phyloP scores from a whole-genome alignment of 805 yeast genomes.

The Torulaspora maleeae region DNA sequence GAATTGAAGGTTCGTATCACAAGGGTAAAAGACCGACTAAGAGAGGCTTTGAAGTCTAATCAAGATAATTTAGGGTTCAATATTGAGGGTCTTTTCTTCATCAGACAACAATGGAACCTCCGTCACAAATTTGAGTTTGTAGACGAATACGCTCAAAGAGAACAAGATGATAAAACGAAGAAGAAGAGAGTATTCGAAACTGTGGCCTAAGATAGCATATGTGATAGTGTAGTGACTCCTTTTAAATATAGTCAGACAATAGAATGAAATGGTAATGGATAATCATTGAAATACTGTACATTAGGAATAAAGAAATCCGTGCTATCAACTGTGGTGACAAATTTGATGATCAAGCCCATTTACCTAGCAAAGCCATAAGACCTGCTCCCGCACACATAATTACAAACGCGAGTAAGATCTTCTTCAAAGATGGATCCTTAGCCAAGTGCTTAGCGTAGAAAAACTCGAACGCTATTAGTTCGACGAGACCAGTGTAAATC shows the following conservation, averaged over 20 bases:
- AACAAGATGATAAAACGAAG: conserved; percentile 49
- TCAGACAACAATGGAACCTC: conserved; percentile 73
- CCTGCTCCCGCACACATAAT: conserved; percentile 55
- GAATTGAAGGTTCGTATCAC: conserved; percentile 58
- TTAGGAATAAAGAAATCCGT: neutral
- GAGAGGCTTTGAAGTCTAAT: conserved; percentile 49
- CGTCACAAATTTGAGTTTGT: conserved; percentile 68
- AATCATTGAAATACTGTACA: no score
- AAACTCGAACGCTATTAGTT: conserved; percentile 69
- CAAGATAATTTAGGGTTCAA: conserved; percentile 72
- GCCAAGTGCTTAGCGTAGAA: conserved; percentile 40
- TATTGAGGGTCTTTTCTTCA: conserved; percentile 70
- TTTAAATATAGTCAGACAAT: neutral
- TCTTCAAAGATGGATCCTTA: conserved; percentile 39
- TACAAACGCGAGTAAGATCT: conserved; percentile 40
- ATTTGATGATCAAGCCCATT: conserved; percentile 52
- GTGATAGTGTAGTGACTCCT: neutral
- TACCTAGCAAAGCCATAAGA: conserved; percentile 68
- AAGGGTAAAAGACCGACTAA: conserved; percentile 56
- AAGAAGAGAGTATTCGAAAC: conserved; percentile 74
- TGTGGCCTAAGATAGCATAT: conserved; percentile 24
- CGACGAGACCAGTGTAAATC: conserved; percentile 68
- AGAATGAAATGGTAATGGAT: neutral
- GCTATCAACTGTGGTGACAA: neutral
- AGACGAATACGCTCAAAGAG: conserved; percentile 58